phyloP scores from a whole-genome alignment of 2,329 filamentous ascomycete species.

The Ramichloridium luteum region DNA sequence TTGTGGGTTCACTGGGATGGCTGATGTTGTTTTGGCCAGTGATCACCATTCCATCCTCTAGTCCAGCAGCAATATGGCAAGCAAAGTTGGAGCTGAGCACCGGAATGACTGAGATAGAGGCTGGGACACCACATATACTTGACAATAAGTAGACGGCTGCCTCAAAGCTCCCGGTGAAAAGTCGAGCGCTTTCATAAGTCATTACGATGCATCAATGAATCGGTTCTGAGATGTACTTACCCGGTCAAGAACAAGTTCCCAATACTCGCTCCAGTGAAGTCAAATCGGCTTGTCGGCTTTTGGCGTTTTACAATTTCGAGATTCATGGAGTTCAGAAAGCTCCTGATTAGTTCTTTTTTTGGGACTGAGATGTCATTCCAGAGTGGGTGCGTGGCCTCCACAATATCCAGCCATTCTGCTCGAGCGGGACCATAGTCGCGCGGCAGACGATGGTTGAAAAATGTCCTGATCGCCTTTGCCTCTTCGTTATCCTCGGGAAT shows the following conservation, averaged over 20 bases:
- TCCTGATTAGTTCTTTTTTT: slow-evolving; percentile 41
- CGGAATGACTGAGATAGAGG: slow-evolving; percentile 65
- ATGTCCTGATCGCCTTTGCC: slow-evolving; percentile 59
- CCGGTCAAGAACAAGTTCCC: slow-evolving; percentile 41
- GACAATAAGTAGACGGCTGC: slow-evolving; percentile 82
- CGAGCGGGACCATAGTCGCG: slow-evolving; percentile 49
- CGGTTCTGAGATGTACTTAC: slow-evolving; percentile 23
- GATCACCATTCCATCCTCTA: slow-evolving; percentile 65
- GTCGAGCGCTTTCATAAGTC: slow-evolving; percentile 50
- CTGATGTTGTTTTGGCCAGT: slow-evolving; percentile 89
- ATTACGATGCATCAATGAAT: slow-evolving; percentile 33
- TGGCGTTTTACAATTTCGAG: slow-evolving; percentile 38
- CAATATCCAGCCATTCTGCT: slow-evolving; percentile 74
- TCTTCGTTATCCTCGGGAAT: slow-evolving; percentile 59
- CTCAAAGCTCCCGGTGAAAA: slow-evolving; percentile 89
- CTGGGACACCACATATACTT: slow-evolving; percentile 73
- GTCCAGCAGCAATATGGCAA: slow-evolving; percentile 78
- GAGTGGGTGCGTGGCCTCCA: slow-evolving; percentile 66
- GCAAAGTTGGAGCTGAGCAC: slow-evolving; percentile 93
- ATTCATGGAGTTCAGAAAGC: slow-evolving; percentile 39
- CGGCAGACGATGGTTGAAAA: slow-evolving; percentile 81
- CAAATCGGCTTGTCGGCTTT: slow-evolving; percentile 35
- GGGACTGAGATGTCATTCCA: slow-evolving; percentile 48
- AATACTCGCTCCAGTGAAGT: slow-evolving; percentile 39
- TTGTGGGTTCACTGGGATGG: slow-evolving; percentile 59